Evolutionary conservation across 208 protist species (phyloP), one percentile per base, ranked within the genome.

Genomic region (Wallacemonas sp.): DNA sequence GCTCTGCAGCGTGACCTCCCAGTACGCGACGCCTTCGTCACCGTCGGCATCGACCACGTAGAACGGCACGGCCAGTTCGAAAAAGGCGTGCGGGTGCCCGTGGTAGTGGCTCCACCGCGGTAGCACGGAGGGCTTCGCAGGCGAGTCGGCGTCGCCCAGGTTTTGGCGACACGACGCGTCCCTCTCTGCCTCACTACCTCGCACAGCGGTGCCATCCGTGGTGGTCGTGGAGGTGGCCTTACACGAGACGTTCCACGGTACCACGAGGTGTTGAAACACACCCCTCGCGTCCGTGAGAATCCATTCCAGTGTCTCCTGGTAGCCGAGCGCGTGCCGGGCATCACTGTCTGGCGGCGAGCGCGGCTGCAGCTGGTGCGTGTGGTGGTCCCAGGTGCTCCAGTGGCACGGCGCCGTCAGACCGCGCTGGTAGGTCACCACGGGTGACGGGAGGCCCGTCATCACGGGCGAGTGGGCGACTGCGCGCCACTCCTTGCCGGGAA

Each of bases 1-100:
- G 38, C 23, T 67, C 16, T 65, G 66, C 32, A 71, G 50, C 38
- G 36, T 61, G 2, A 48, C 55, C 38, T 72, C 73, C 12, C 68
- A 29, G 42, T 74, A 74, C 14, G 42, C 64, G 18, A 44, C 8
- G 25, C 52, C 52, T 3, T 46, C 31, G 14, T 26, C 11, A 33
- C 63, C 57, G 23, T 23, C 42, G 14, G 49, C 59, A 12, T 66
- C 36, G 1, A 32, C 4, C 12, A 66, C 36, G 1, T 23, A 25
- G 1, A 77, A 28, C 26, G 72, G 72, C 7, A 69, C 36, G 16
- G 65, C 12, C 1, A 70, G 12, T 32, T 42, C 50, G 16, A 71
- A 68, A 61, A 64, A 77, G 4, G 62, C 10, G 39, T 41, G 42
- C 16, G 52, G 29, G 52, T 59, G 26, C 22, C 0, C 31, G 20